Base-by-base conservation (phyloP, 306 rosid genomes). In the Aeschynomene evenia region DNA sequence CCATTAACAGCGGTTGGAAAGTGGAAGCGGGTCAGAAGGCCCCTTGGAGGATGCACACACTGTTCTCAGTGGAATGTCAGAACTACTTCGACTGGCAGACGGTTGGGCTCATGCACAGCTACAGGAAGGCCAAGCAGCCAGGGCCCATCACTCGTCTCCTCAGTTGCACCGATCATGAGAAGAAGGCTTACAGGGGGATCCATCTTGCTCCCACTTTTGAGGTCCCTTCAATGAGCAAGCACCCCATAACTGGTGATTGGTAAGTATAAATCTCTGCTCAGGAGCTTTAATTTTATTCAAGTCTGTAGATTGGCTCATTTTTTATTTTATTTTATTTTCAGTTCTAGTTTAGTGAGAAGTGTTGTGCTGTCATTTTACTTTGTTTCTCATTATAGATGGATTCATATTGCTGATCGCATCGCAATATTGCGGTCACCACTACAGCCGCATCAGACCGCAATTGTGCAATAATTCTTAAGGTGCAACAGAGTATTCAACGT, bases 21-120 rank as follows among this genome's bases (percentile, higher is more conserved):
- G 55, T 18, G 29, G 83, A 67, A 63, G 71, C 80, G 28, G 84
- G 69, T 72, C 75, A 67, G 42, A 80, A 81, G 53, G 85, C 88
- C 79, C 89, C 87, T 2, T 80, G 12, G 84, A 87, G 91, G 85
- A 59, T 94, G 28, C 99, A 94, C 69, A 94, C 99, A 0, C 87
- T 94, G 36, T 94, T 94, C 88, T 94, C 99, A 50, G 97, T 91
- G 79, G 99, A 94, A 77, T 94, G 99, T 58, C 95, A 94, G 79
- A 80, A 94, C 82, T 94, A 94, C 92, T 94, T 94, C 77, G 99
- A 94, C 80, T 94, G 99, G 99, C 97, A 94, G 61, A 94, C 99
- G 9, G 99, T 94, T 31, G 99, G 99, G 31, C 80, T 94, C 18
- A 85, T 94, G 91, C 79, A 87, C 24, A 94, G 99, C 77, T 91